Evolutionary conservation across 176 grass and related monocot genomes (phyloP).

Genomic region (Cenchrus fungigraminus): DNA sequence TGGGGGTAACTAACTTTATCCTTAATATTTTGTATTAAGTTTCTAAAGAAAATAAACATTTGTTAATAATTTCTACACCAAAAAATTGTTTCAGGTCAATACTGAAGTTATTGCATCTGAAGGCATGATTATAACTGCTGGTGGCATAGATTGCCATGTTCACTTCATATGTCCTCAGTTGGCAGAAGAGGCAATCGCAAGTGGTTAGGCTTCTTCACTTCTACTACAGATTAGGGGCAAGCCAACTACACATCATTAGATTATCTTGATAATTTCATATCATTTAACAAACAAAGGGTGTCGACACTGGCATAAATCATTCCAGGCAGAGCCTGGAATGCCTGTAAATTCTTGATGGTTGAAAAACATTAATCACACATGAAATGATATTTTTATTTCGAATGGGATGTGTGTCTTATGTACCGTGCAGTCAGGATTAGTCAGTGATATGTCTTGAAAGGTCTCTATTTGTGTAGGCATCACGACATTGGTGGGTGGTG

Average conservation of each 20-base stretch:
- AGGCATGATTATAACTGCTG: slow-evolving; percentile 93
- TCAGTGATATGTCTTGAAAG: slow-evolving; percentile 28
- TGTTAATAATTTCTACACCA: slow-evolving; percentile 4
- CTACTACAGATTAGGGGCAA: not conserved
- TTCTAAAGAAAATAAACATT: slow-evolving; percentile 3
- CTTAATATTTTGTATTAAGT: slow-evolving; percentile 22
- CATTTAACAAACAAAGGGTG: slow-evolving; percentile 7
- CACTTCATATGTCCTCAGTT: slow-evolving; percentile 98
- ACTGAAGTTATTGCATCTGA: slow-evolving; percentile 96
- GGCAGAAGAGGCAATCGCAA: slow-evolving; percentile 80
- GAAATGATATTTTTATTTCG: not conserved
- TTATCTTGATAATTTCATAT: slow-evolving; percentile 21
- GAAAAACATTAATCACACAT: not conserved
- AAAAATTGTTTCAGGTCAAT: slow-evolving; percentile 64
- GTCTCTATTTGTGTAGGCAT: slow-evolving; percentile 59
- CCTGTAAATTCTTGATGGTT: slow-evolving; percentile 8
- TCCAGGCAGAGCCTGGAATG: slow-evolving; percentile 1
- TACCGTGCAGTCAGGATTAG: not conserved
- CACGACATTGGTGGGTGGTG: slow-evolving; percentile 94
- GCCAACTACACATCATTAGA: not conserved
- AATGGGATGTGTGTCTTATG: slow-evolving; percentile 13
- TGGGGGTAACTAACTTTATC: slow-evolving; percentile 71
- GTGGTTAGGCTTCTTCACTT: slow-evolving; percentile 64
- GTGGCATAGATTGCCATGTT: slow-evolving; percentile 96
- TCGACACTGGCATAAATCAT: not conserved